Base-by-base conservation (phyloP, 192 early-diverging fungal genomes). In the Dissophora ornata region DNA sequence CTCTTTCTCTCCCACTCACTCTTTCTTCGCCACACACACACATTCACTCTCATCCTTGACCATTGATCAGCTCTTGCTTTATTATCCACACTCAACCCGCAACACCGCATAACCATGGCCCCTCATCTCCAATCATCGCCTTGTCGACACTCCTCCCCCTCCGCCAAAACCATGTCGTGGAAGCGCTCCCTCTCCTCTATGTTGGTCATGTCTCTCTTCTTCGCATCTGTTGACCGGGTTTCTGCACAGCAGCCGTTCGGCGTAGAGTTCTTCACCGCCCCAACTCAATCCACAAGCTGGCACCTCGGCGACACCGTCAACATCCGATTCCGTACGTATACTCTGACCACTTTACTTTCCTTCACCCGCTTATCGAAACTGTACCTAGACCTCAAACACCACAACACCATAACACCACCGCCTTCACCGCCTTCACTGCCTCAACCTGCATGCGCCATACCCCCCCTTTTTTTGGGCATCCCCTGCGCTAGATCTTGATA, bases 251-350 rank as follows among this genome's bases (percentile, higher is more conserved):
- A 45, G 44, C 44, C 44, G 12, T n/a, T 16, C 44, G 18, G 25
- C 10, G 49, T 19, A 1, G 42, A 59, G 3, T 46, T 29, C 28
- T 47, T 59, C 57, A 26, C 1, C 15, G 18, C 16, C 28, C 57
- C 57, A 7, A 19, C 40, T 15, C 19, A 26, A 30, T 46, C 19
- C 44, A 59, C 57, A 12, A 45, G 21, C 24, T 59, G 57, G 57
- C 15, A 59, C 29, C 57, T 59, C 28, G 57, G 57, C 1, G 44
- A 47, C 1, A 46, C 57, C 6, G 57, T 59, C 26, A 42, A 59
- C 13, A 59, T 59, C 19, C 19, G 44, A 15, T 41, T 59, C 44
- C 40, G 57, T 59, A 59, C 34, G 57, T 59, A 8, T 6, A 16
- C 4, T n/a, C 48, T 50, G 5, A 42, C 3, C 42, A 2, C 8